Conservation (phyloP, 2,329 filamentous ascomycete species). For the Neurospora sp. region DNA sequence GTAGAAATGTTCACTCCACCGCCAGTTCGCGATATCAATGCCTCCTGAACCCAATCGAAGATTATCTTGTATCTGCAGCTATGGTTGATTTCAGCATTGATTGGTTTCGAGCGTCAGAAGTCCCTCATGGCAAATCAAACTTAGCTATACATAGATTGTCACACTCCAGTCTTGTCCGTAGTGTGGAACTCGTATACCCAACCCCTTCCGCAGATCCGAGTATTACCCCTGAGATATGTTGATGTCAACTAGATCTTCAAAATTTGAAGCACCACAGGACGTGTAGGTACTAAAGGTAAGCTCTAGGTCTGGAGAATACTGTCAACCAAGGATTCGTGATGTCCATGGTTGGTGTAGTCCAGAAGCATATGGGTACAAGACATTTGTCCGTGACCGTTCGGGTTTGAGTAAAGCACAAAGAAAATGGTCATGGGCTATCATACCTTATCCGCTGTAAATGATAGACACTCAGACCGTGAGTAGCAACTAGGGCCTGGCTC, state of each 20-base stretch:
- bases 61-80: not conserved
- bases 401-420: not conserved
- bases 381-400: not conserved
- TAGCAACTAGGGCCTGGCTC: not conserved
- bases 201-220: not conserved
- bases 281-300: not conserved
- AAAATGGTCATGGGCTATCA: not conserved
- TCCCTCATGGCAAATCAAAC: not conserved
- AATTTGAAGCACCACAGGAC: not conserved
- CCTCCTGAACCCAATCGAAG: not conserved
- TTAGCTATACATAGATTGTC: not conserved
- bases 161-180: not conserved
- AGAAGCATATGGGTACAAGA: not conserved
- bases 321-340: not conserved
- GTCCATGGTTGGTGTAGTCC: not conserved
- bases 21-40: not conserved
- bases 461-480: not conserved
- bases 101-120: not conserved
- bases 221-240: not conserved
- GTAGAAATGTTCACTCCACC: not conserved
- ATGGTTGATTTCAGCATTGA: not conserved
- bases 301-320: not conserved
- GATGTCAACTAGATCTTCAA: not conserved
- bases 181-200: not conserved
- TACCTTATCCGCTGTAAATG: not conserved